These are phyloP conservation scores for Secale cereale DNA, from an alignment of 176 grass and related monocot genomes.

Conservation along the genomic window DNA sequence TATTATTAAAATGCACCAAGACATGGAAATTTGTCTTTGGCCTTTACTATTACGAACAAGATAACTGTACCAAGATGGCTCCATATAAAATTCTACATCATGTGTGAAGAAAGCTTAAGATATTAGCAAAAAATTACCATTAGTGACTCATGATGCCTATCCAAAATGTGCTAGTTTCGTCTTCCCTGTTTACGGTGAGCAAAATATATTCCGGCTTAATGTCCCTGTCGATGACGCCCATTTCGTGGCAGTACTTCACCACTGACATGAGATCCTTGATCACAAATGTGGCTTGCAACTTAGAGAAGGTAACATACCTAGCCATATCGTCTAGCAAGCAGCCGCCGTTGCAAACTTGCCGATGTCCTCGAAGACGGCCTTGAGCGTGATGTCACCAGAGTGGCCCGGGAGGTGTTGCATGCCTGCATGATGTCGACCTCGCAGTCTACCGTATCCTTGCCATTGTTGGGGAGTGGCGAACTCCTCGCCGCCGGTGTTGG, in stretches of 20 bases:
- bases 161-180: conserved; percentile 89
- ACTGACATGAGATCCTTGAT: conserved; percentile 64
- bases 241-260: conserved; percentile 89
- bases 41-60: background rate
- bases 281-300: conserved; percentile 55
- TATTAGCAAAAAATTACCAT: conserved; percentile 35
- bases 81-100: no score
- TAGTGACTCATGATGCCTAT: conserved; percentile 63
- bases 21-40: background rate
- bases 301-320: conserved; percentile 39
- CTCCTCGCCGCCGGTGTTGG: conserved; percentile 36
- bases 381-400: conserved; percentile 72
- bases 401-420: conserved; percentile 97
- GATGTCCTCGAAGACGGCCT: conserved; percentile 74
- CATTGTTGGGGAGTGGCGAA: conserved; percentile 64
- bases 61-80: background rate
- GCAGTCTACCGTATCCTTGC: conserved; percentile 80
- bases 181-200: conserved; percentile 45
- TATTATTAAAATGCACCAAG: background rate
- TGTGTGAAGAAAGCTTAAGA: background rate
- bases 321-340: conserved; percentile 63
- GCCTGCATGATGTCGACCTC: conserved; percentile 70
- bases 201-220: conserved; percentile 81
- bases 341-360: conserved; percentile 50
- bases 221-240: conserved; percentile 85